Conservation (phyloP, 2,329 filamentous ascomycete genomes). For the Ophiocordyceps unilateralis region DNA sequence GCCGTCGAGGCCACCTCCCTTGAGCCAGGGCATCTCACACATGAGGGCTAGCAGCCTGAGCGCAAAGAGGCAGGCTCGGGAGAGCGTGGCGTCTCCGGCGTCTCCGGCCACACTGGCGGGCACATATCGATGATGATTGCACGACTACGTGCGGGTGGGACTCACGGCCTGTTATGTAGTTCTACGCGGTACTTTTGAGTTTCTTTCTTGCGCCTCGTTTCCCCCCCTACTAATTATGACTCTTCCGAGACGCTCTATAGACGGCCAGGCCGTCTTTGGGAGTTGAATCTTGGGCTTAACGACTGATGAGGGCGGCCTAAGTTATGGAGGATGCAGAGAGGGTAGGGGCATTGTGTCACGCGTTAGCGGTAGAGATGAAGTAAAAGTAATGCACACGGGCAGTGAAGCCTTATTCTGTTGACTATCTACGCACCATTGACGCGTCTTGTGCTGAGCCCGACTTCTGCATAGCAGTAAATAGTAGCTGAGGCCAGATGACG, state of each 20-base stretch:
- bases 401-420: neutral
- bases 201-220: neutral
- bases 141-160: conserved; percentile 6
- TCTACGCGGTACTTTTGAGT: neutral
- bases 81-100: conserved; percentile 21
- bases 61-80: conserved; percentile 22
- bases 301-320: conserved; percentile 2
- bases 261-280: neutral
- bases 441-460: neutral
- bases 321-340: neutral
- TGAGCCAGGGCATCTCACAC: conserved; percentile 23
- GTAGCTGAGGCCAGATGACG: too few species aligned
- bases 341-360: neutral
- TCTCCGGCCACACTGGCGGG: conserved; percentile 22
- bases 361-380: neutral
- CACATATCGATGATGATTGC: conserved; percentile 25
- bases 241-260: too few species aligned
- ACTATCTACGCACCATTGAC: too few species aligned
- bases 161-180: conserved; percentile 2
- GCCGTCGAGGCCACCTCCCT: conserved; percentile 22
- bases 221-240: neutral
- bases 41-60: conserved; percentile 28
- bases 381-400: neutral
- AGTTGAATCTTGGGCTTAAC: too few species aligned
- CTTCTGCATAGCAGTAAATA: neutral